Base-by-base conservation (phyloP, 1,139 yeast species). In the Pichia sp. region DNA sequence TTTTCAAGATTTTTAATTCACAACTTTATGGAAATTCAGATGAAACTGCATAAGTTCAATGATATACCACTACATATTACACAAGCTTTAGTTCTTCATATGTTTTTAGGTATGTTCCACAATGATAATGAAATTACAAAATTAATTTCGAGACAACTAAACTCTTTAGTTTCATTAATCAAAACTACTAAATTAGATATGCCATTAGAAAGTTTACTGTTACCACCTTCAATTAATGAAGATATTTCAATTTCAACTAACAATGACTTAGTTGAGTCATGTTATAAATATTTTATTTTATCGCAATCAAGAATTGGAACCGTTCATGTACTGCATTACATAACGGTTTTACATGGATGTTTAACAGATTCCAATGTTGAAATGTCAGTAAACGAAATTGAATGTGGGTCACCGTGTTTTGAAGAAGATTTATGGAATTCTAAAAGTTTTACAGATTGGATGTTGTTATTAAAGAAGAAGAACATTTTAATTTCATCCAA, bases 251-350 rank as follows among this genome's bases (percentile, higher is more conserved):
- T 19, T 30, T 48, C 51, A 34, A 59, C 61, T 68, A 57, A 52
- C 66, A 60, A 70, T 73, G 67, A 66, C 19, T 68, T 72, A 41
- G 60, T 76, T 42, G 76, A 77, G 53, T 75, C 76, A 45, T 81
- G 83, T 61, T 87, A 83, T 73, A 83, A 84, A 52, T 87, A 87
- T 67, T 91, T 90, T 62, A 75, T 89, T 41, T 72, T 79, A 64
- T 87, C 90, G 0, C 97, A 91, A 69, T 82, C 93, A 42, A 76
- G 96, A 60, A 87, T 90, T 51, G 77, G 97, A 62, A 88, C 96
- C 0, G 79, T 91, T 62, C 95, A 87, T 62, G 84, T 85, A 4
- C 81, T 90, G 49, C 83, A 88, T 61, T 75, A 86, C 62, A 74
- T 90, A 22, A 84, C 89, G 51, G 83, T 85, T 38, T 70, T 88